Evolutionary conservation across 148 eudicot species (phyloP).

Genomic region (Rheum nobile): DNA sequence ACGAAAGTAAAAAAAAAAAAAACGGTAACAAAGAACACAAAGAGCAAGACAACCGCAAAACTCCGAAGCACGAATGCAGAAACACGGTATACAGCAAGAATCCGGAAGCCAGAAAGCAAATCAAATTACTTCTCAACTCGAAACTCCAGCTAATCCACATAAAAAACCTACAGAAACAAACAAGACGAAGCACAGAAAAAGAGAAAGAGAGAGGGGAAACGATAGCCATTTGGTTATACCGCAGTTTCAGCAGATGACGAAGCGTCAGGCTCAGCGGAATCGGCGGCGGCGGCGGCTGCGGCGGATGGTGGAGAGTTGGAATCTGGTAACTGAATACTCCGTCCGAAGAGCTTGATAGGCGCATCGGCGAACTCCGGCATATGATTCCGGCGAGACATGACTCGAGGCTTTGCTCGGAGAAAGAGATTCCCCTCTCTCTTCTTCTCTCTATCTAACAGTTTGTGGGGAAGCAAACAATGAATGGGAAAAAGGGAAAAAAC

Average conservation of each 20-base stretch:
- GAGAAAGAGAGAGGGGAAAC: background rate
- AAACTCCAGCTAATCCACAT: background rate
- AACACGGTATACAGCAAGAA: background rate
- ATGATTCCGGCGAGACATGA: conserved; percentile 11
- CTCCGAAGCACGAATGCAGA: background rate
- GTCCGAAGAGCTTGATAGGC: conserved; percentile 7
- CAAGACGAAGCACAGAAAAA: background rate
- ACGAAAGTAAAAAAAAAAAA: background rate
- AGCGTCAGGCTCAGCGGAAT: conserved; percentile 7
- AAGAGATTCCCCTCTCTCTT: background rate
- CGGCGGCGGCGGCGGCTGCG: conserved; percentile 4
- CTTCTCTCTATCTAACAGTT: conserved; percentile 6
- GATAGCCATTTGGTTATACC: background rate
- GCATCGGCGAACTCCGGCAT: background rate
- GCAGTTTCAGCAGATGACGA: conserved; percentile 6
- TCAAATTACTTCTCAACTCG: background rate
- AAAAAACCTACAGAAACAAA: background rate
- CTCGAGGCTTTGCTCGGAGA: background rate
- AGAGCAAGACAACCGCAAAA: background rate
- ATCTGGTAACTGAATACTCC: conserved; percentile 9
- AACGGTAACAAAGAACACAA: background rate
- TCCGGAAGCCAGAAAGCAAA: background rate
- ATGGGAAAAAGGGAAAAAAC: background rate
- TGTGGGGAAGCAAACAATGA: conserved; percentile 6
- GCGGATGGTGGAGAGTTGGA: background rate